phyloP scores from a whole-genome alignment of 441 rosid species.

The Croton setiger region DNA sequence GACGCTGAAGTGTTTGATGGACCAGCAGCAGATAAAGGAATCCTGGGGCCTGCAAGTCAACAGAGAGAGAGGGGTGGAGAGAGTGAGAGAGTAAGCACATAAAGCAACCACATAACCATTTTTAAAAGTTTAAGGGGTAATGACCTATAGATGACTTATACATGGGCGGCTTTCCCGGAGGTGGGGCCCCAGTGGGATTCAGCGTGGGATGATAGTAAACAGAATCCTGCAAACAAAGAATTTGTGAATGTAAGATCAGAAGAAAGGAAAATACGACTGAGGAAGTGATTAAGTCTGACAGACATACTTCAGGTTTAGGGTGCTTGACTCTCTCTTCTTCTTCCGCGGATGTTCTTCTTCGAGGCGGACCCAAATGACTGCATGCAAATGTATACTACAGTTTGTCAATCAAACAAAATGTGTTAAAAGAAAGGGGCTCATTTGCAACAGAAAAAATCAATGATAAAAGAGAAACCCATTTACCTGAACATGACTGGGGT shows the following conservation, averaged over 20 bases:
- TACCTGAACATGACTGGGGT: conserved; percentile 97
- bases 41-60: conserved; percentile 61
- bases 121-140: background rate
- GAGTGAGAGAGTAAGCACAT: conserved; percentile 6
- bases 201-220: conserved; percentile 93
- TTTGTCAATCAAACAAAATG: conserved; percentile 23
- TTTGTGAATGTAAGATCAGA: conserved; percentile 14
- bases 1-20: conserved; percentile 59
- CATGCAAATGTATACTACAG: conserved; percentile 31
- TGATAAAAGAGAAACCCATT: conserved; percentile 5
- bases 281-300: conserved; percentile 9
- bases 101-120: background rate
- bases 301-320: conserved; percentile 79
- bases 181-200: conserved; percentile 98
- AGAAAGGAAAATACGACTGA: conserved; percentile 2
- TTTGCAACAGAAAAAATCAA: conserved; percentile 3
- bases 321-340: conserved; percentile 79
- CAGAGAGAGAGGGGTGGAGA: conserved; percentile 12
- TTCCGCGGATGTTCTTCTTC: conserved; percentile 70
- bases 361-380: conserved; percentile 90
- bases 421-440: conserved; percentile 7
- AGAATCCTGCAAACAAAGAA: conserved; percentile 63
- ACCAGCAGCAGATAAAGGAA: conserved; percentile 61
- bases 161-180: conserved; percentile 98
- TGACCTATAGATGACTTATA: conserved; percentile 86